Evolutionary conservation across 2,329 filamentous ascomycete species (phyloP), one percentile per base, ranked within the genome.

Genomic region (Alternaria arbusti): DNA sequence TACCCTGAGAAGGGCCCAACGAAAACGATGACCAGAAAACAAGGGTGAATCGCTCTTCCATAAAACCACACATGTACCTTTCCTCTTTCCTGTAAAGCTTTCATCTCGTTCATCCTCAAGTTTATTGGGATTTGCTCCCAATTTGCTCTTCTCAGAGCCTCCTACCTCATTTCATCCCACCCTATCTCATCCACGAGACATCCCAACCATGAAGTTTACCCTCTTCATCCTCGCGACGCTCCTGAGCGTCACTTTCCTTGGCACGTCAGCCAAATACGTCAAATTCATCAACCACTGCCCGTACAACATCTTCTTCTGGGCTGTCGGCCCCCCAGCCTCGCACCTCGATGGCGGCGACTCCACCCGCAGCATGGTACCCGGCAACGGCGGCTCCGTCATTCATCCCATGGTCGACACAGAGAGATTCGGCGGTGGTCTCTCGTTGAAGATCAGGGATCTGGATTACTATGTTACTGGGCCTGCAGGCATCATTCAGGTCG

Each of bases 401-500:
- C 68, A 71, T 30, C 13, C 13, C 13, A 70, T 75, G 69, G 5
- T 36, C 3, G 60, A 66, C 30, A 64, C 64, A 2, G 61, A 64
- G 36, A 6, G 6, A 4, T 30, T 57, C 3, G 43, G 43, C 7
- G 65, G 65, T 12, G 71, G 72, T 6, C 59, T 71, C 4, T 51
- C 63, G 6, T 43, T 76, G 51, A 76, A 74, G 44, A 64, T 75
- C 13, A 67, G 73, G 25, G 72, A 74, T 43, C n/a, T 66, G 4
- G 68, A 70, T 3, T 17, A 55, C 43, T 73, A 74, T 22, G 25
- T 54, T 3, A 40, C 54, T 7, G 64, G 59, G 2, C 69, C 71
- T 3, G 66, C 65, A 4, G 71, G 72, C 3, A 74, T 74, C 51
- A 51, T 74, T 1, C 72, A 75, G 45, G 56, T 70, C 2, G 72